phyloP scores from a whole-genome alignment of 108 stramenopile genomes.

The Schizochytrium sp. region DNA sequence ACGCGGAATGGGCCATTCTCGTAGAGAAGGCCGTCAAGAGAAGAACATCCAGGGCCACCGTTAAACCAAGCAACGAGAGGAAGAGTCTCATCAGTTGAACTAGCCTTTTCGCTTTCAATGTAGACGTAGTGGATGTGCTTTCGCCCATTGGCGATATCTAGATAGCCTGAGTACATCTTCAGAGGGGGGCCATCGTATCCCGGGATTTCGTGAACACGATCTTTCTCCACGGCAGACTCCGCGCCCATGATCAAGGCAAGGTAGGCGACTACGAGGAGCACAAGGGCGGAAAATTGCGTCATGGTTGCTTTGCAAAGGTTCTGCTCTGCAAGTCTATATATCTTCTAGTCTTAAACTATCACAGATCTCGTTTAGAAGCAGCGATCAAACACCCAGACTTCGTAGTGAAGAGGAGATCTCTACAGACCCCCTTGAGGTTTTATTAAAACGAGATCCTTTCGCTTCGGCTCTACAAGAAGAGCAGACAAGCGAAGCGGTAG shows the following conservation, averaged over 20 bases:
- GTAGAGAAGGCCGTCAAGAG: slow-evolving; percentile 69
- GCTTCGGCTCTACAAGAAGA: too few species aligned
- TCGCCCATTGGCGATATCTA: slow-evolving; percentile 55
- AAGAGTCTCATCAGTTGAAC: not conserved
- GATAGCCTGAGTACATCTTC: slow-evolving; percentile 67
- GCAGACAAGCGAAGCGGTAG: too few species aligned
- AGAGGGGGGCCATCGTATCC: slow-evolving; percentile 65
- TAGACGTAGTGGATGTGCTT: slow-evolving; percentile 65
- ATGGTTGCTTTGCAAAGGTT: too few species aligned
- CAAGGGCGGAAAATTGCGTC: not conserved
- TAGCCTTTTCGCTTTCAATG: not conserved
- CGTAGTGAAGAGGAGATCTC: too few species aligned
- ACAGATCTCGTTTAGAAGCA: too few species aligned
- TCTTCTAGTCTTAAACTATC: too few species aligned
- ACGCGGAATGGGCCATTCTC: slow-evolving; percentile 73
- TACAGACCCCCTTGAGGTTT: too few species aligned
- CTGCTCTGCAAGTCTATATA: too few species aligned
- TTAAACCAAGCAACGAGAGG: slow-evolving; percentile 69
- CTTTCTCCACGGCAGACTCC: slow-evolving; percentile 22
- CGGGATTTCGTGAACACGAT: slow-evolving; percentile 51
- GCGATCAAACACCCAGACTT: too few species aligned
- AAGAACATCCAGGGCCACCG: slow-evolving; percentile 70
- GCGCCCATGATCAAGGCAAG: not conserved
- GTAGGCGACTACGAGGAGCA: not conserved
- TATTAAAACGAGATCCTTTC: too few species aligned